These are phyloP conservation scores for Hypoxylon sp. DNA, from an alignment of 2,329 filamentous ascomycete species.

Conservation along the genomic window DNA sequence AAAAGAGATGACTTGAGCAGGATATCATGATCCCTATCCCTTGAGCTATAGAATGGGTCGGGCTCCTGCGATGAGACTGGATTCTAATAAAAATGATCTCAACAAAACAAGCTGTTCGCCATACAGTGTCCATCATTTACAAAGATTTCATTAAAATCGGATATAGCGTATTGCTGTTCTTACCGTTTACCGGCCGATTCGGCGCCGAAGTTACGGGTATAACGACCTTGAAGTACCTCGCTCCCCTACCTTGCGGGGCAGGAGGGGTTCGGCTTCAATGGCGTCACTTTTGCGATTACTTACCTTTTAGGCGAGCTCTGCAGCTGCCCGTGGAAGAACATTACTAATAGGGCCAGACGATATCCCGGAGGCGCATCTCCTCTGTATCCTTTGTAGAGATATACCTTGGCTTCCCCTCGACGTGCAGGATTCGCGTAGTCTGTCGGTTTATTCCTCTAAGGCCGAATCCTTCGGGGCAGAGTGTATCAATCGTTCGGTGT, in stretches of 20 bases:
- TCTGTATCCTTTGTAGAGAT: neutral
- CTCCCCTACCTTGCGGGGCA: constrained; percentile 7
- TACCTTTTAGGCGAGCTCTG: constrained; percentile 6
- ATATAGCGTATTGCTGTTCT: neutral
- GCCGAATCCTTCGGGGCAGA: constrained; percentile 3
- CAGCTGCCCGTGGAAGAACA: neutral
- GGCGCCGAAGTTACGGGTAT: constrained; percentile 23
- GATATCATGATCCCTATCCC: constrained; percentile 22
- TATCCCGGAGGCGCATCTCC: neutral
- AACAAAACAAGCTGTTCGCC: neutral
- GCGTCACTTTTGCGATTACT: constrained; percentile 33
- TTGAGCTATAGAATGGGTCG: constrained; percentile 3
- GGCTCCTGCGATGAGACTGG: constrained; percentile 1
- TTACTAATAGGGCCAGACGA: constrained; percentile 16
- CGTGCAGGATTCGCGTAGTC: neutral
- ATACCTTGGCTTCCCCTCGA: neutral
- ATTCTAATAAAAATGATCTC: constrained; percentile 17
- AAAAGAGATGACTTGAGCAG: constrained; percentile 25
- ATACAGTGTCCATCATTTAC: neutral
- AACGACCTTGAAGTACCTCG: neutral
- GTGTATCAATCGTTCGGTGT: neutral
- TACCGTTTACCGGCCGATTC: neutral
- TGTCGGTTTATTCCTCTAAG: neutral
- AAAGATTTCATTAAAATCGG: neutral
- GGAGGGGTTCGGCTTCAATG: constrained; percentile 31